These are phyloP conservation scores for Phytophthora pistaciae DNA, from an alignment of 352 stramenopile genomes.

Conservation along the genomic window DNA sequence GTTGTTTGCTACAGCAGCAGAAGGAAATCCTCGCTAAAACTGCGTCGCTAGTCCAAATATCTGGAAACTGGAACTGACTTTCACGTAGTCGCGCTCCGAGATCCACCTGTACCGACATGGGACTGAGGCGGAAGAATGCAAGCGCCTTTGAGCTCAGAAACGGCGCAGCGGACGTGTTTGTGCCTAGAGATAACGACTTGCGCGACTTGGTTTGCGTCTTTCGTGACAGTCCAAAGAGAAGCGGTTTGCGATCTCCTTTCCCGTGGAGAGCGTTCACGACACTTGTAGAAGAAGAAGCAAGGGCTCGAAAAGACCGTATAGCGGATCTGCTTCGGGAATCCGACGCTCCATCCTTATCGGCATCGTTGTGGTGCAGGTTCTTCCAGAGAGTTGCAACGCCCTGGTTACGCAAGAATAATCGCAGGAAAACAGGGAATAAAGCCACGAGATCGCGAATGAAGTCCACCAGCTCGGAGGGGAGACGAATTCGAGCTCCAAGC, in stretches of 20 bases:
- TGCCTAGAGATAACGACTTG: conserved; percentile 27
- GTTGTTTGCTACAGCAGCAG: conserved; percentile 13
- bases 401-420: conserved; percentile 57
- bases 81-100: conserved; percentile 35
- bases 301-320: conserved; percentile 18
- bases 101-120: conserved; percentile 40
- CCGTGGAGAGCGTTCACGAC: conserved; percentile 12
- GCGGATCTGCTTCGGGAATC: conserved; percentile 9
- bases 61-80: conserved; percentile 24
- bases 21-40: conserved; percentile 12
- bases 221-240: conserved; percentile 17
- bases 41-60: conserved; percentile 24
- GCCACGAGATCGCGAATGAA: conserved; percentile 53
- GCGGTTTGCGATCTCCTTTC: conserved; percentile 24
- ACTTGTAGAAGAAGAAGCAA: conserved; percentile 5
- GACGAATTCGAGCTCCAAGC: conserved; percentile 40
- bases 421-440: conserved; percentile 43
- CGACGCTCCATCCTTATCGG: conserved; percentile 6
- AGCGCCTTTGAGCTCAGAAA: conserved; percentile 18
- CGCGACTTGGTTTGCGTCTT: conserved; percentile 29
- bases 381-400: conserved; percentile 56
- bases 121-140: conserved; percentile 46
- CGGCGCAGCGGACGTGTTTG: neutral
- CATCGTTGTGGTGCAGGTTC: conserved; percentile 45
- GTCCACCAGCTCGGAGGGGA: conserved; percentile 48